Evolutionary conservation across 805 yeast species (phyloP).

Genomic region (Metschnikowia similis): DNA sequence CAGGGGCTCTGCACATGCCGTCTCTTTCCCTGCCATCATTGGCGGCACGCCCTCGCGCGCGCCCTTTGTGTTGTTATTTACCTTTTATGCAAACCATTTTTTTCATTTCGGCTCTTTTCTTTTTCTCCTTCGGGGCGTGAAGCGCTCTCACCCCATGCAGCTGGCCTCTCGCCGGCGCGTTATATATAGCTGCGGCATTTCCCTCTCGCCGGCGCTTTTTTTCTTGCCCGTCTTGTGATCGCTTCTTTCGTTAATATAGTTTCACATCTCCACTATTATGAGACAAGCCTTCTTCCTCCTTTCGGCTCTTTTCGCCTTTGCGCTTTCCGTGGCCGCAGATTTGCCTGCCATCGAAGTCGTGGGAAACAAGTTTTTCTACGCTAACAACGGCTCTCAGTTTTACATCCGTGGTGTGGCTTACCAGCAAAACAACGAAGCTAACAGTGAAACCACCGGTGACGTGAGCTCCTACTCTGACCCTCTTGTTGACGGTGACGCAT

Average conservation of each 20-base stretch:
- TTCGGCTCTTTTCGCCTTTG: constrained; percentile 10
- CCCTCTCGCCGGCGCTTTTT: background rate
- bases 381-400: constrained; percentile 76
- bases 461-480: constrained; percentile 58
- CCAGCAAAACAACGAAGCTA: constrained; percentile 60
- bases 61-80: background rate
- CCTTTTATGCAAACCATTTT: background rate
- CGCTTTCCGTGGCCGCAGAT: constrained; percentile 11
- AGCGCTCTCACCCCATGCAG: background rate
- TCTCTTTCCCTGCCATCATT: background rate
- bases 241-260: constrained; percentile 1
- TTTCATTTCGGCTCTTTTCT: constrained; percentile 4
- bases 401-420: constrained; percentile 77
- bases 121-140: background rate
- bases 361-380: constrained; percentile 74
- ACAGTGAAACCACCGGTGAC: constrained; percentile 27
- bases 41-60: background rate
- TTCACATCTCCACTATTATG: constrained; percentile 6
- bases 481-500: constrained; percentile 61
- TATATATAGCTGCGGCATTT: constrained; percentile 1
- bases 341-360: constrained; percentile 52
- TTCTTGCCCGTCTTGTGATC: background rate
- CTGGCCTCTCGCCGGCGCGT: constrained; percentile 3
- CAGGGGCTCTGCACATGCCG: too few relatives aligned
- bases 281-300: constrained; percentile 9